Evolutionary conservation across 2,329 filamentous ascomycete species (phyloP).

Genomic region (Podosphaera fusca): DNA sequence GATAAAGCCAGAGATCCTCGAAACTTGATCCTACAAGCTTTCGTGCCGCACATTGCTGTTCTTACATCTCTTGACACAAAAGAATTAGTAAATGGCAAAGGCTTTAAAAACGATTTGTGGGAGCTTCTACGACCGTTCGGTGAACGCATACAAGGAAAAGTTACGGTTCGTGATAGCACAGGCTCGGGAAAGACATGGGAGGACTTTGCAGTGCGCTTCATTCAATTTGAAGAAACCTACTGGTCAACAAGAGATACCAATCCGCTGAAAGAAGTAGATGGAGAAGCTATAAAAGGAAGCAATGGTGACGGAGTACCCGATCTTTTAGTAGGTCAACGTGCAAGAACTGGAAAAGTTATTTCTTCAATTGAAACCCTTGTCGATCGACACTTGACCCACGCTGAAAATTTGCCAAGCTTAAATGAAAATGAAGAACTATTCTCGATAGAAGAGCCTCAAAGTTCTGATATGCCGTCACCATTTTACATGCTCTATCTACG

Average conservation of each 20-base stretch:
- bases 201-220: slow-evolving; percentile 76
- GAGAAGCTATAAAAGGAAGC: slow-evolving; percentile 7
- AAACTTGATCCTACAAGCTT: slow-evolving; percentile 55
- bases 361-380: slow-evolving; percentile 59
- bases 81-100: slow-evolving; percentile 57
- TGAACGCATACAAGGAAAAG: slow-evolving; percentile 65
- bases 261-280: slow-evolving; percentile 16
- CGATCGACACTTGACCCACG: slow-evolving; percentile 53
- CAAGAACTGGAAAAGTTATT: slow-evolving; percentile 26
- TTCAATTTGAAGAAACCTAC: slow-evolving; percentile 38
- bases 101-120: slow-evolving; percentile 59
- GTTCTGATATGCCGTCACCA: slow-evolving; percentile 32
- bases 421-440: slow-evolving; percentile 16
- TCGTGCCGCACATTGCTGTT: slow-evolving; percentile 73
- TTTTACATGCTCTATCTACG: slow-evolving; percentile 74
- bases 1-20: slow-evolving; percentile 24
- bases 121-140: slow-evolving; percentile 80
- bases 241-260: slow-evolving; percentile 25
- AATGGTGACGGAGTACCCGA: slow-evolving; percentile 6
- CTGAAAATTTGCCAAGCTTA: slow-evolving; percentile 27
- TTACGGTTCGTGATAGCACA: slow-evolving; percentile 74
- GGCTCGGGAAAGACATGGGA: slow-evolving; percentile 66
- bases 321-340: slow-evolving; percentile 6
- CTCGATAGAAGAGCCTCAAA: slow-evolving; percentile 16
- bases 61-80: slow-evolving; percentile 76